Base-by-base conservation (phyloP, 805 yeast genomes). In the Debaryomyces prosopidis region DNA sequence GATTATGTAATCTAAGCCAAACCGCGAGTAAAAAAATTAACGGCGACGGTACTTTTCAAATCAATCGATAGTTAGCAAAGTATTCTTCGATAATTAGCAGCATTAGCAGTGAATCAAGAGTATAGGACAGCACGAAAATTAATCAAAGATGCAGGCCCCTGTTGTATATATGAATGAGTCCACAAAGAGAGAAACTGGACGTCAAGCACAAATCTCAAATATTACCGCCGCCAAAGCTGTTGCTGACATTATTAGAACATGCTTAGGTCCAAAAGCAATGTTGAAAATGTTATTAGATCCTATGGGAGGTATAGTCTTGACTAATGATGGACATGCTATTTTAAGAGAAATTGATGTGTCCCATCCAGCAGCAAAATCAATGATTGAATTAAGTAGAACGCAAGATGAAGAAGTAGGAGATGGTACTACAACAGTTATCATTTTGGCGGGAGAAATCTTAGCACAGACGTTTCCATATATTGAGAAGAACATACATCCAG, bases 171-270 rank as follows among this genome's bases (percentile, higher is more conserved):
- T 72, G 66, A 72, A 92, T 75, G 87, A 97, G 20, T 80, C 88
- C 42, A 87, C 91, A 50, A 96, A 89, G 64, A 84, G 99, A 62
- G 96, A 94, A 64, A 84, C 90, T 32, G 99, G 99, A 38, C 89
- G 98, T 56, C 90, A 90, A 66, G 99, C 99, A 2, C 99, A 94
- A 71, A 79, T 89, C 50, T 88, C 97, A 50, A 95, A 94, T 64
- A 92, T 94, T 71, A 89, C 97, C 4, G 99, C 99, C 3, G 99
- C 99, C n/a, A 94, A 94, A 63, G 97, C 99, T 1, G 98, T 92
- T 35, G 95, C 97, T 0, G 99, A 94, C 67, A 92, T 94, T 61
- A 89, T 94, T 58, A 81, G 99, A 67, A 94, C 99, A 19, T 94
- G 99, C 78, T 76, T 94, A 49, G 99, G 99, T 15, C 99, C 99